Base-by-base conservation (phyloP, 495 filamentous ascomycete species). In the Penicillium bialowiezense region DNA sequence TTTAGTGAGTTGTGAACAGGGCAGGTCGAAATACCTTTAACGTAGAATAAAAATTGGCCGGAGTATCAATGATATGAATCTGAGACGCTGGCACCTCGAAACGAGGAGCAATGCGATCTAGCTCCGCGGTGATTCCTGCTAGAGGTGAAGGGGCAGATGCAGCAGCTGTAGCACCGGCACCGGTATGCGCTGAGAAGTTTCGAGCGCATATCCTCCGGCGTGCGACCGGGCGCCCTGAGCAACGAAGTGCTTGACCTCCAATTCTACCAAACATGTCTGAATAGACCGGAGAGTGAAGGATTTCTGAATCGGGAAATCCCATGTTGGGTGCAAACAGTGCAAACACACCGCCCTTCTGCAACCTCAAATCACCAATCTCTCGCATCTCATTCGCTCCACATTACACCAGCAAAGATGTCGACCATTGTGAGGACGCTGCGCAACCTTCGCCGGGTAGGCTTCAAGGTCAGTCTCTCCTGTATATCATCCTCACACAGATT, bases 101-200 rank as follows among this genome's bases (percentile, higher is more conserved):
- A 29, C 88, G 83, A 17, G 93, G 93, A 7, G 90, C 87, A 50
- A 97, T 85, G 54, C 79, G 86, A 63, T 97, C 95, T 33, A 98
- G 73, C 60, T 99, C 91, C 26, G 74, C 76, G 10, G 81, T 87
- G 20, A 98, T 84, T 9, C 81, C 65, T 18, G 67, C 71, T 32
- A 76, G 47, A 15, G 71, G 70, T 40, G 71, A 74, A 23, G 65
- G 59, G n/a, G 57, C 54, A 9, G 71, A 62, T 13, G 63, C 43
- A 19, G 61, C 49, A 49, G 59, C 38, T 1, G 44, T 28, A 38
- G 63, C 52, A 42, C 45, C 59, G 7, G 65, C 7, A 50, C 50
- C 44, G 41, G 60, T 51, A 46, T 65, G 56, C 21, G 67, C 66
- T 41, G 71, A 74, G 51, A 74, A 74, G 32, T 60, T 70, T 65